Conservation (phyloP, 1,139 yeast species). For the Pneumocystis sp. region DNA sequence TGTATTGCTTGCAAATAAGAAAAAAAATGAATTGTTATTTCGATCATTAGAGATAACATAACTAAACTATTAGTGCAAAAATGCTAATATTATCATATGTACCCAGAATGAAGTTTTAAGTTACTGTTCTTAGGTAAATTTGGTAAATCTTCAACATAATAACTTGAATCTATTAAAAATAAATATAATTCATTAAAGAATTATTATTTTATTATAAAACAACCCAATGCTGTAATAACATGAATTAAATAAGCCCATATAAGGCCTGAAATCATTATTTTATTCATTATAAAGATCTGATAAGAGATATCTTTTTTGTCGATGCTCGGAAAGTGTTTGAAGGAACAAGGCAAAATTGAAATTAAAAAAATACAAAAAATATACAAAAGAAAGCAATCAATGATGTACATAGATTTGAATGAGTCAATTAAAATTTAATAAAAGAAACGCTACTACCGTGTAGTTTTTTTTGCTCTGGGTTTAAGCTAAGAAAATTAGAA, state of each 20-base stretch:
- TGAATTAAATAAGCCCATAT: background rate
- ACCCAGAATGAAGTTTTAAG: conserved; percentile 31
- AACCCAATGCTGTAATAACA: background rate
- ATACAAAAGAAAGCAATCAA: background rate
- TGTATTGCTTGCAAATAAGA: conserved; percentile 42
- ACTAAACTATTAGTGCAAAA: conserved; percentile 20
- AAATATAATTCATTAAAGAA: background rate
- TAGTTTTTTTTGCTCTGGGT: background rate
- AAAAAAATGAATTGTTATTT: conserved; percentile 52
- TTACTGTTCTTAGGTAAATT: conserved; percentile 19
- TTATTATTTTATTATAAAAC: background rate
- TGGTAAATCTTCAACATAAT: conserved; percentile 25
- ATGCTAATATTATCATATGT: background rate
- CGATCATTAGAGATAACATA: conserved; percentile 44
- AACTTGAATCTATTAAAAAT: conserved; percentile 22
- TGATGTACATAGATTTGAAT: no score
- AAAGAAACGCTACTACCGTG: background rate
- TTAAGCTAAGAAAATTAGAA: background rate
- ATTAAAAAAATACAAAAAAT: background rate
- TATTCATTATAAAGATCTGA: background rate
- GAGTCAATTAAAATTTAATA: no score
- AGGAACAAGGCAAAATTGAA: background rate
- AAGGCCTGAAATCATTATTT: background rate
- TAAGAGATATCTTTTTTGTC: background rate
- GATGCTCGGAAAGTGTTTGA: background rate